phyloP scores from a whole-genome alignment of 768 basidiomycete genomes.

The Mycena amicta region DNA sequence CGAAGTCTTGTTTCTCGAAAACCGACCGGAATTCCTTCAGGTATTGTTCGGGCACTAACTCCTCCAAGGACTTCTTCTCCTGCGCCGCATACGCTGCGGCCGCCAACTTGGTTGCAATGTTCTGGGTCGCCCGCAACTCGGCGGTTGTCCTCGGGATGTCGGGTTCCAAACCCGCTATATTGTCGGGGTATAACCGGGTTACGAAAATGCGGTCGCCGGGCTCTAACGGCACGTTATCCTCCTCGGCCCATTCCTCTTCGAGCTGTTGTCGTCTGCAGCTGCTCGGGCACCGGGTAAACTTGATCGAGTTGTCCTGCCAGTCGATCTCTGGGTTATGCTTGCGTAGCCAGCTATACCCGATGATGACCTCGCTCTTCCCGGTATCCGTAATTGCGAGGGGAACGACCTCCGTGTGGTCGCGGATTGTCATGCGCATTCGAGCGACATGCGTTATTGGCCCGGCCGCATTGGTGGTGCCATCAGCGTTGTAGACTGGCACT shows the following conservation, averaged over 20 bases:
- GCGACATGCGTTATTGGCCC: constrained; percentile 19
- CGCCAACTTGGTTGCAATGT: background rate
- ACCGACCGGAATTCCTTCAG: background rate
- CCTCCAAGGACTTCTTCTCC: no score
- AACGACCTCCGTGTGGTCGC: constrained; percentile 4
- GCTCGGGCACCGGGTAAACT: background rate
- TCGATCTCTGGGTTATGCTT: background rate
- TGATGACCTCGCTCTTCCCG: constrained; percentile 1
- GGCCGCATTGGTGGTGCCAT: constrained; percentile 25
- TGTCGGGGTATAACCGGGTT: background rate
- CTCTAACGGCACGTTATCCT: background rate
- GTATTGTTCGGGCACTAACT: background rate
- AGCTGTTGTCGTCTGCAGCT: background rate
- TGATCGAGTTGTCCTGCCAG: background rate
- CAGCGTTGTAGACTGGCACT: constrained; percentile 24
- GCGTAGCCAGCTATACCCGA: background rate
- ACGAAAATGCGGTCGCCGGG: no score
- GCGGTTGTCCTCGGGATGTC: background rate
- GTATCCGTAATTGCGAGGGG: constrained; percentile 1
- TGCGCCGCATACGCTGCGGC: background rate
- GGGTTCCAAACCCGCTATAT: background rate
- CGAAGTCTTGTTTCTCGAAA: constrained; percentile 3
- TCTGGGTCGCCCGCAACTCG: background rate
- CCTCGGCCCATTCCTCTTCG: background rate
- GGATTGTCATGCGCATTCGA: background rate